Evolutionary conservation across 169 alveolate species (phyloP).

Genomic region (Plasmodium adleri): DNA sequence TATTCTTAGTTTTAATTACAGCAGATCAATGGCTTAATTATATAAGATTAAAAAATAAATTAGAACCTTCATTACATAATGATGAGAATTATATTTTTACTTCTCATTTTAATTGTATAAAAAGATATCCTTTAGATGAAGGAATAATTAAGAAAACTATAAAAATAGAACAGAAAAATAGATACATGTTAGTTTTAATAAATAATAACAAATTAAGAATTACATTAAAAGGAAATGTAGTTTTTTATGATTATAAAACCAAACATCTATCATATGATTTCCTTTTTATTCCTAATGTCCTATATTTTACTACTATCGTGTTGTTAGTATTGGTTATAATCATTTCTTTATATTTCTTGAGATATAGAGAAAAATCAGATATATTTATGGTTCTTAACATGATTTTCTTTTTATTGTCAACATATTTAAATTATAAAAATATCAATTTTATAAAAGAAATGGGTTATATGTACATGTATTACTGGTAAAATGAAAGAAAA

Average conservation of each 20-base stretch:
- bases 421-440: slow-evolving; percentile 63
- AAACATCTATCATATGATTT: slow-evolving; percentile 63
- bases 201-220: slow-evolving; percentile 50
- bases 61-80: slow-evolving; percentile 55
- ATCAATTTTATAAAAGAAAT: slow-evolving; percentile 44
- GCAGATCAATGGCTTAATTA: slow-evolving; percentile 71
- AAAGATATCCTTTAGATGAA: slow-evolving; percentile 60
- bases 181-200: slow-evolving; percentile 67
- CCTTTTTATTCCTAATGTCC: slow-evolving; percentile 57
- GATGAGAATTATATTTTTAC: slow-evolving; percentile 70
- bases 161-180: slow-evolving; percentile 58
- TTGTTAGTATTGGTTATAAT: slow-evolving; percentile 17
- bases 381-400: slow-evolving; percentile 59
- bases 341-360: slow-evolving; percentile 24
- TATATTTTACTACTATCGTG: slow-evolving; percentile 9
- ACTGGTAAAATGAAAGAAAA: slow-evolving; percentile 13
- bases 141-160: slow-evolving; percentile 47
- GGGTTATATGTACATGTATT: slow-evolving; percentile 61
- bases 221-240: slow-evolving; percentile 49
- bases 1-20: slow-evolving; percentile 57
- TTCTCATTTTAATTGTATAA: slow-evolving; percentile 63
- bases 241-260: slow-evolving; percentile 71
- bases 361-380: slow-evolving; percentile 47
- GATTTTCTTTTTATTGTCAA: slow-evolving; percentile 57
- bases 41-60: slow-evolving; percentile 53